Base-by-base conservation (phyloP, 305 asterid species). In the Fraxinus floribunda region DNA sequence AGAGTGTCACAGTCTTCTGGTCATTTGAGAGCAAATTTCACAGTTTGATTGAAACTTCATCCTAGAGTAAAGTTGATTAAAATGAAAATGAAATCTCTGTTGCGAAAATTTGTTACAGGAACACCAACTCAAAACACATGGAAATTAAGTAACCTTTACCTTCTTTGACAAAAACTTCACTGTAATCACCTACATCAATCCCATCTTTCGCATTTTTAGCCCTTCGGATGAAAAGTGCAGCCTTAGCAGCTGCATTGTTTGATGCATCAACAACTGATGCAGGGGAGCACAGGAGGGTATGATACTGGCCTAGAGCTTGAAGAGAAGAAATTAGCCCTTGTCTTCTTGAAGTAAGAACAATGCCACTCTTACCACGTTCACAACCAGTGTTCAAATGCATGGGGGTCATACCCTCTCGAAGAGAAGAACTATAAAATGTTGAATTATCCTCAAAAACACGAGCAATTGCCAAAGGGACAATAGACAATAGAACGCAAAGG, bases 221-320 rank as follows among this genome's bases (percentile, higher is more conserved):
- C 38, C 75, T 70, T 70, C 41, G 35, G 41, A 70, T 70, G 39
- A 13, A 30, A 70, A 5, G n/a, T 13, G 20, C 39, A 13, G 88
- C 88, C 78, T 85, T 85, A 36, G 83, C 57, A 76, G 82, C 84
- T 76, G 86, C 88, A 49, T 70, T 80, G 30, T 85, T 85, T 60
- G 88, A 85, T 60, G 68, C 80, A 16, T 83, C 71, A 77, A 72
- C 52, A 15, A 84, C 82, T 11, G 88, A 81, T 38, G 41, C 78
- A 29, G 86, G 88, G 64, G 88, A 84, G 68, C 49, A 76, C 76
- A 85, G 76, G 80, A 85, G 81, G 84, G 80, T 35, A 26, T 71
- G 81, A 55, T 82, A 85, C 66, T 82, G 84, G 78, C 75, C 82
- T 78, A 85, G 73, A 38, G 60, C 78, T 39, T 85, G 88, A 68